Base-by-base conservation (phyloP, 768 basidiomycete species). In the Royoungia palumana region DNA sequence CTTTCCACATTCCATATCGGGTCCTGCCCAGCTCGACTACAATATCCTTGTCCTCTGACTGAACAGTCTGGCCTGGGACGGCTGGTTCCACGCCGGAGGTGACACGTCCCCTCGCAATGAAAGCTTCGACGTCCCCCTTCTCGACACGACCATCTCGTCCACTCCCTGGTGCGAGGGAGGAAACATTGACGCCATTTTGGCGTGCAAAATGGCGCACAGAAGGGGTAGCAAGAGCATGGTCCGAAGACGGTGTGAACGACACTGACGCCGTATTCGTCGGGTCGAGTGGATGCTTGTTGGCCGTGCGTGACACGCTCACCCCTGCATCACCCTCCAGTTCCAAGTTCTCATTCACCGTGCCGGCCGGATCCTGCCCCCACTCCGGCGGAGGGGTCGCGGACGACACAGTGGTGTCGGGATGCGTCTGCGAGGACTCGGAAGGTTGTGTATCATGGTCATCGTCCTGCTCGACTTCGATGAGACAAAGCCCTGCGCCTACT, bases 1-100 rank as follows among this genome's bases (percentile, higher is more conserved):
- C 86, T 57, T 88, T 89, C 84, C 82, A 94, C 91, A 94, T 94
- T 10, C 82, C 83, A 60, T 82, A 80, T 46, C 91, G 73, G 13
- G 88, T 90, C 54, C 89, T 72, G 5, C 82, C 83, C 21, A 94
- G 74, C 44, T 89, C 88, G 3, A 91, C 78, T 3, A 85, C 70
- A 10, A 76, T 68, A 49, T 89, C 86, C 35, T 75, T 55, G 27
- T 47, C 46, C 5, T 56, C 41, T 27, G 37, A 34, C 20, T 39
- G 45, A 19, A 36, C 35, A 6, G 41, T 25, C 40, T 13, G 40
- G 14, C 12, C 27, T 34, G 19, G 50, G 5, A 11, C 25, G 16
- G 45, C 36, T 11, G 25, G 8, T 6, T 56, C 53, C 6, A 36
- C 6, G 1, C 44, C 34, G 38, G 49, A 4, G 19, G 20, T 13